Conservation (phyloP, 441 rosid species). For the Erysimum cheiri region DNA sequence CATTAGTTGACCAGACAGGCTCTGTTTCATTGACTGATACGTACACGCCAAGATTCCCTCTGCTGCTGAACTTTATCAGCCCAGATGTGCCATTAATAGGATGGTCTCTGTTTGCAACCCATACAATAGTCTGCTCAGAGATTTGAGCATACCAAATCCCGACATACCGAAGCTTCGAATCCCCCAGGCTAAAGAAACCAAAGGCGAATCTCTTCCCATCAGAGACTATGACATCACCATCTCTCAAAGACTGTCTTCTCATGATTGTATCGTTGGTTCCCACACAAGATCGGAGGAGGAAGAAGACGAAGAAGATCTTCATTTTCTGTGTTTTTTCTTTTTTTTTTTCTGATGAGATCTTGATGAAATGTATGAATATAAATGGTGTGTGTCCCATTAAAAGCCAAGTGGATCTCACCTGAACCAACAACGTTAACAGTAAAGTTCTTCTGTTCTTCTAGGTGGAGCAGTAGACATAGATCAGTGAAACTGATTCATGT, state of each 20-base stretch:
- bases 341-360: neutral
- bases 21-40: slow-evolving; percentile 41
- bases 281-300: slow-evolving; percentile 22
- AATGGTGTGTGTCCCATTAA: slow-evolving; percentile 5
- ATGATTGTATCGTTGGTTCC: slow-evolving; percentile 45
- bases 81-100: slow-evolving; percentile 56
- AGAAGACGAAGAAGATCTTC: slow-evolving; percentile 36
- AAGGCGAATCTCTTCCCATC: slow-evolving; percentile 42
- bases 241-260: slow-evolving; percentile 45
- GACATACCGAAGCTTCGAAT: slow-evolving; percentile 51
- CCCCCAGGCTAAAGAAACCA: slow-evolving; percentile 56
- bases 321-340: neutral
- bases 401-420: slow-evolving; percentile 25
- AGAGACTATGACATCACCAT: slow-evolving; percentile 58
- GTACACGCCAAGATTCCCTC: slow-evolving; percentile 52
- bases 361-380: slow-evolving; percentile 16
- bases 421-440: slow-evolving; percentile 33
- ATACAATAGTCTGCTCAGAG: slow-evolving; percentile 47
- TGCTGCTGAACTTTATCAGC: slow-evolving; percentile 44
- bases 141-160: slow-evolving; percentile 65
- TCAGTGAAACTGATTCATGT: slow-evolving; percentile 25
- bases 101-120: slow-evolving; percentile 72
- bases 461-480: too few species aligned
- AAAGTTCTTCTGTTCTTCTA: neutral
- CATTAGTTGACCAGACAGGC: slow-evolving; percentile 61